phyloP scores from a whole-genome alignment of 805 yeast species.

The Pichia nanzhaoensis region DNA sequence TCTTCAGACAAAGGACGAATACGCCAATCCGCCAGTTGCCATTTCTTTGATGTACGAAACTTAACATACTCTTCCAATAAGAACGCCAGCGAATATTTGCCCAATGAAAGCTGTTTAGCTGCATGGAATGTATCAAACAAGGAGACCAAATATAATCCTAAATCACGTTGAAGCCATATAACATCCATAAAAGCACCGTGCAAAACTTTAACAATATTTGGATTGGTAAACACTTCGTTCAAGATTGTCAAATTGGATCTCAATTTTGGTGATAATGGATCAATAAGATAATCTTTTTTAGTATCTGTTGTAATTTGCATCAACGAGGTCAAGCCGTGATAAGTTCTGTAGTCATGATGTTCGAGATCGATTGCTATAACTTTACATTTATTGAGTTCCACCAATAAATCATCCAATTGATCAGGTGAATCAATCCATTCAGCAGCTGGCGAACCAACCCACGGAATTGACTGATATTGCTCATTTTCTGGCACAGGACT shows the following conservation, averaged over 20 bases:
- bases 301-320: slow-evolving; percentile 84
- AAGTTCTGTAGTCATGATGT: slow-evolving; percentile 89
- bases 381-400: slow-evolving; percentile 39
- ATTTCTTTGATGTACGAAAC: slow-evolving; percentile 86
- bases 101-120: slow-evolving; percentile 68
- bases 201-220: slow-evolving; percentile 73
- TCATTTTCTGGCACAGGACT: slow-evolving; percentile 35
- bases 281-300: slow-evolving; percentile 69
- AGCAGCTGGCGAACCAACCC: slow-evolving; percentile 44
- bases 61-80: slow-evolving; percentile 72
- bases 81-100: slow-evolving; percentile 78
- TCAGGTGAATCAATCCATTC: slow-evolving; percentile 65
- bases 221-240: slow-evolving; percentile 76
- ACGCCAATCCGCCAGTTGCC: slow-evolving; percentile 97
- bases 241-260: slow-evolving; percentile 62
- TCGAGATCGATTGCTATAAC: slow-evolving; percentile 93
- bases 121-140: slow-evolving; percentile 93
- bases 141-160: slow-evolving; percentile 85
- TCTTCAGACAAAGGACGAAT: slow-evolving; percentile 71
- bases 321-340: slow-evolving; percentile 82
- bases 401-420: slow-evolving; percentile 47
- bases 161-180: slow-evolving; percentile 92
- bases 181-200: slow-evolving; percentile 98
- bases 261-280: slow-evolving; percentile 58
- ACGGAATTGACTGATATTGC: slow-evolving; percentile 42